Conservation (phyloP, 1,284 basidiomycete genomes). For the Xanthoconium separans region DNA sequence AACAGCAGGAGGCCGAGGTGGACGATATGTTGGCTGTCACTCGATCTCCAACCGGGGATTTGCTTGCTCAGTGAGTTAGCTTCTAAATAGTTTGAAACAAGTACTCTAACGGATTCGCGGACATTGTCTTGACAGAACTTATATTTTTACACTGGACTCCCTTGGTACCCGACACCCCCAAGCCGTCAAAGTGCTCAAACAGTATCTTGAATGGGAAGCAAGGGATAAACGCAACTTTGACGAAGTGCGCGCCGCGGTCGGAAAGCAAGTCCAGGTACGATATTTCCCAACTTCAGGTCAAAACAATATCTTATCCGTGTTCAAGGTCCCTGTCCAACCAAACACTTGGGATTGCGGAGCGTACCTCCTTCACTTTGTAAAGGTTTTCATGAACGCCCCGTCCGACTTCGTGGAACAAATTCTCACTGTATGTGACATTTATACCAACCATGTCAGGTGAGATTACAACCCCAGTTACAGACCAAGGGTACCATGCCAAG, state of each 20-base stretch:
- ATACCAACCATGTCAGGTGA: not conserved
- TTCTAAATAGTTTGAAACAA: not conserved
- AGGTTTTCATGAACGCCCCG: slow-evolving; percentile 65
- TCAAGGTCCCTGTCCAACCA: slow-evolving; percentile 74
- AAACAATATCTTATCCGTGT: not conserved
- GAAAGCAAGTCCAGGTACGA: slow-evolving; percentile 49
- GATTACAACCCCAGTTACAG: slow-evolving; percentile 21
- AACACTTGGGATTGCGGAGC: slow-evolving; percentile 88
- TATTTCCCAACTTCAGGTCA: not conserved
- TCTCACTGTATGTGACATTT: slow-evolving; percentile 36
- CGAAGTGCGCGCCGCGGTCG: slow-evolving; percentile 41
- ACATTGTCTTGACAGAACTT: slow-evolving; percentile 49
- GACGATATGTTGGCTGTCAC: slow-evolving; percentile 29
- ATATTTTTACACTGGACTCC: slow-evolving; percentile 87
- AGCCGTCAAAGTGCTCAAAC: slow-evolving; percentile 58
- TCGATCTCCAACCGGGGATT: slow-evolving; percentile 13
- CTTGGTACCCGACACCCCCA: slow-evolving; percentile 69
- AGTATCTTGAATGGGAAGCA: slow-evolving; percentile 81
- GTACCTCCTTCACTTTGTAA: slow-evolving; percentile 80
- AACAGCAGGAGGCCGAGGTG: slow-evolving; percentile 32
- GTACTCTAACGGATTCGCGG: not conserved
- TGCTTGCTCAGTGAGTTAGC: slow-evolving; percentile 20
- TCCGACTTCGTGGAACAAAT: slow-evolving; percentile 45
- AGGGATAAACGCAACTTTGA: slow-evolving; percentile 65
- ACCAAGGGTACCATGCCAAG: slow-evolving; percentile 31